Conservation (phyloP, 106 monocot species). For the Narthecium ossifragum region DNA sequence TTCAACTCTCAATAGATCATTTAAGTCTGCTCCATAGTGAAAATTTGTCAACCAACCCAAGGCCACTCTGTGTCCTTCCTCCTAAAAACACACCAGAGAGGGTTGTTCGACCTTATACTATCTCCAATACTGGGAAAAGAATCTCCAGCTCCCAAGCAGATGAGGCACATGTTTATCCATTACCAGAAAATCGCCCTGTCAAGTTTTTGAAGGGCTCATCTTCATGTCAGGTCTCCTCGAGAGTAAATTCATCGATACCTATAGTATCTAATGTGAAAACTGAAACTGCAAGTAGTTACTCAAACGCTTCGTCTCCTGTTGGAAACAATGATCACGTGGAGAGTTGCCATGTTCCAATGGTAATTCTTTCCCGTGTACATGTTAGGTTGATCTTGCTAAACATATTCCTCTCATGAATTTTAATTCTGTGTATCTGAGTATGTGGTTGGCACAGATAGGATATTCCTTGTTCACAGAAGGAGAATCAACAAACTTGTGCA, state of each 20-base stretch:
- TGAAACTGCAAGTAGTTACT: slow-evolving; percentile 2
- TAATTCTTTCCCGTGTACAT: not conserved
- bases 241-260: not conserved
- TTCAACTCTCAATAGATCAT: no score
- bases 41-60: not conserved
- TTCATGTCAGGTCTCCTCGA: not conserved
- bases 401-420: not conserved
- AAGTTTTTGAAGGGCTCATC: not conserved
- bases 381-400: not conserved
- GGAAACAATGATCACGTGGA: slow-evolving; percentile 1
- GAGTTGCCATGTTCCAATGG: slow-evolving; percentile 4
- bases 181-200: no score
- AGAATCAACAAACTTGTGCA: slow-evolving; percentile 9
- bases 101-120: not conserved
- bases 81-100: not conserved
- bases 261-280: not conserved
- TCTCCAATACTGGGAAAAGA: not conserved
- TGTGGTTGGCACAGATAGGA: slow-evolving; percentile 3
- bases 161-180: not conserved
- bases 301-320: slow-evolving; percentile 2
- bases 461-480: not conserved
- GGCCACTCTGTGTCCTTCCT: not conserved
- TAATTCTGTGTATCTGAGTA: not conserved
- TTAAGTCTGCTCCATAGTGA: no score
- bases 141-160: not conserved